Evolutionary conservation across 176 grass and related monocot genomes (phyloP), one percentile per base, ranked within the genome.

Genomic region (Poa pratensis): DNA sequence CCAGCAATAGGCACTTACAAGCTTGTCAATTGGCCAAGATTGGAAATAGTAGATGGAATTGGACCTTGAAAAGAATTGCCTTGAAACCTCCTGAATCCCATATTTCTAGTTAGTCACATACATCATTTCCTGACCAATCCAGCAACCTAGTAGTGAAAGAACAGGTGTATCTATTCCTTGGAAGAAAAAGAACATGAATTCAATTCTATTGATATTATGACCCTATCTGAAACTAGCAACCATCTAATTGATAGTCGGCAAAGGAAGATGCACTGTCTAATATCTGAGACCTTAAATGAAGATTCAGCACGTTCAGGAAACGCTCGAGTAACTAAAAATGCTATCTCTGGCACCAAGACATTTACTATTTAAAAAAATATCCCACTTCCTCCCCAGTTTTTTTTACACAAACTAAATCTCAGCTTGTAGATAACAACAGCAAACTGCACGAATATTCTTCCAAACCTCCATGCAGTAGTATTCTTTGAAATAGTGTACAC

Each of bases 11-110:
- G 20, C 37, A 86, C 92, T 94, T 91, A 98, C 95, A 98, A 79
- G 81, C 0, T 49, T 58, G 19, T 87, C 69, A 98, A 54, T 66
- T 87, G 67, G 63, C 23, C 45, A 28, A 98, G 93, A 58, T 87
- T 95, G 9, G 91, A 85, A 80, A 98, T 15, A 57, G 72, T 95
- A 27, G 83, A 26, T 49, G 93, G 95, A 89, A 98, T 60, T 52
- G 91, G 87, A 80, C 93, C 95, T 92, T 93, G 60, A 57, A 98
- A 95, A 51, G 87, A 92, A 88, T 90, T 98, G 5, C 95, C 95
- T 83, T 98, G 92, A 77, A 98, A 91, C 66, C 89, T 75, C 85
- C 93, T 95, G 67, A 82, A 75, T 79, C 7, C 11, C n/a, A 78
- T 60, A 78, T 1, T 17, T 80, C 51, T 28, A 87, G 54, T 53